Conservation (phyloP, 2,329 filamentous ascomycete genomes). For the Microdochium paspali region DNA sequence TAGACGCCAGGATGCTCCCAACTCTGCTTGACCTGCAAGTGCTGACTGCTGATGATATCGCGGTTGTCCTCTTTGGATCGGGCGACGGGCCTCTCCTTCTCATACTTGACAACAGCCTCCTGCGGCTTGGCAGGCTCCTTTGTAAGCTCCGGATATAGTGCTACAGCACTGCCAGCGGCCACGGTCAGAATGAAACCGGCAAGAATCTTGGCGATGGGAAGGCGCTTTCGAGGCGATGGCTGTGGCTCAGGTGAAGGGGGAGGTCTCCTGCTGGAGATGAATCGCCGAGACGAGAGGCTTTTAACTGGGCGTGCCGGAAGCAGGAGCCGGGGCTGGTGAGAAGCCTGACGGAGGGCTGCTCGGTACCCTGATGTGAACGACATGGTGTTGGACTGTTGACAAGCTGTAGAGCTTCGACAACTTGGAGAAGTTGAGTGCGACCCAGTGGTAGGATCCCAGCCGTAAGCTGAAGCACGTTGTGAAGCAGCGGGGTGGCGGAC, state of each 20-base stretch:
- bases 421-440: not conserved
- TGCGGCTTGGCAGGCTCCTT: conserved; percentile 12
- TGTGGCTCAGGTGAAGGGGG: not conserved
- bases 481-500: not conserved
- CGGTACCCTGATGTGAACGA: not conserved
- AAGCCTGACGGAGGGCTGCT: not conserved
- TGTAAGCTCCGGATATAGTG: conserved; percentile 10
- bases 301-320: not conserved
- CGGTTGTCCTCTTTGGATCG: conserved; percentile 61
- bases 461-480: not conserved
- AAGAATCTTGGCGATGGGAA: conserved; percentile 7
- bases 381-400: not conserved
- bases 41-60: conserved; percentile 73
- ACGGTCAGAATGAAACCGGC: conserved; percentile 14
- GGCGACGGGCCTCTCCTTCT: conserved; percentile 50
- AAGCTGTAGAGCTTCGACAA: not conserved
- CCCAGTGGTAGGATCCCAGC: not conserved
- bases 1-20: conserved; percentile 81
- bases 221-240: not conserved
- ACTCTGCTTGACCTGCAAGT: conserved; percentile 78
- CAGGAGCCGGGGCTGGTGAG: not conserved
- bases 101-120: conserved; percentile 53
- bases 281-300: not conserved
- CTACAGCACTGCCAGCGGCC: conserved; percentile 12
- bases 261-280: not conserved